Percentiles rank a stretch among this genome's conserved stretches.
These are phyloP conservation scores for Ogataea allantospora DNA, from an alignment of 805 yeast genomes.

Conservation along the genomic window DNA sequence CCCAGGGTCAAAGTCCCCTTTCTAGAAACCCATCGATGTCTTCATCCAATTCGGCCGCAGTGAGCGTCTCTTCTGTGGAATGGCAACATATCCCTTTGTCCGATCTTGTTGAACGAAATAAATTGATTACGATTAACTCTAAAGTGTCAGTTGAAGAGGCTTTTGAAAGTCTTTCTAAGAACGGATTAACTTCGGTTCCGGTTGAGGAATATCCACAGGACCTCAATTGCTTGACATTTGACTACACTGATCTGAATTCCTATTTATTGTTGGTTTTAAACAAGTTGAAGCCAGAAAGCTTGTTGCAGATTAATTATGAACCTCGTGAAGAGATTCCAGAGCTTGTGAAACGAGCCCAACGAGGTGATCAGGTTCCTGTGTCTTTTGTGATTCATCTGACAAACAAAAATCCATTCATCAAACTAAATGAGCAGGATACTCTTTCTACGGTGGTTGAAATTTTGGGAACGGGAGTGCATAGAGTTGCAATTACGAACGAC, in stretches of 20 bases:
- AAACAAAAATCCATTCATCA: slow-evolving; percentile 84
- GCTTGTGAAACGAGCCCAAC: slow-evolving; percentile 62
- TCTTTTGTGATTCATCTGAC: slow-evolving; percentile 80
- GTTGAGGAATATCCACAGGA: slow-evolving; percentile 58
- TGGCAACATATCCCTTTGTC: slow-evolving; percentile 73
- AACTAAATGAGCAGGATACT: slow-evolving; percentile 66
- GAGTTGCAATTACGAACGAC: slow-evolving; percentile 70
- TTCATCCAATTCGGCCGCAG: slow-evolving; percentile 29
- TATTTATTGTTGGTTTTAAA: slow-evolving; percentile 82
- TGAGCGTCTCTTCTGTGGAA: slow-evolving; percentile 39
- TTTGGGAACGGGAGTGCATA: slow-evolving; percentile 92
- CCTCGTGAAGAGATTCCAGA: slow-evolving; percentile 40
- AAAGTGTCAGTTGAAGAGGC: slow-evolving; percentile 81
- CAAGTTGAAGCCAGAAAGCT: slow-evolving; percentile 46
- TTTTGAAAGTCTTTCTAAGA: slow-evolving; percentile 67
- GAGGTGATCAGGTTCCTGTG: slow-evolving; percentile 89
- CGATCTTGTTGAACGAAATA: slow-evolving; percentile 76
- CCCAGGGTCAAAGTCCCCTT: slow-evolving; percentile 13
- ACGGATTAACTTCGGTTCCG: slow-evolving; percentile 85
- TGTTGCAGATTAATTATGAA: slow-evolving; percentile 34
- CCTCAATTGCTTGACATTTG: slow-evolving; percentile 78
- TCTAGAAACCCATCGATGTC: slow-evolving; percentile 41
- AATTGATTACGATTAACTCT: slow-evolving; percentile 67
- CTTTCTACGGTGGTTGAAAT: slow-evolving; percentile 77
- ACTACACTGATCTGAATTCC: slow-evolving; percentile 86